Conservation (phyloP, 768 basidiomycete species). For the Amanita brunnescens region DNA sequence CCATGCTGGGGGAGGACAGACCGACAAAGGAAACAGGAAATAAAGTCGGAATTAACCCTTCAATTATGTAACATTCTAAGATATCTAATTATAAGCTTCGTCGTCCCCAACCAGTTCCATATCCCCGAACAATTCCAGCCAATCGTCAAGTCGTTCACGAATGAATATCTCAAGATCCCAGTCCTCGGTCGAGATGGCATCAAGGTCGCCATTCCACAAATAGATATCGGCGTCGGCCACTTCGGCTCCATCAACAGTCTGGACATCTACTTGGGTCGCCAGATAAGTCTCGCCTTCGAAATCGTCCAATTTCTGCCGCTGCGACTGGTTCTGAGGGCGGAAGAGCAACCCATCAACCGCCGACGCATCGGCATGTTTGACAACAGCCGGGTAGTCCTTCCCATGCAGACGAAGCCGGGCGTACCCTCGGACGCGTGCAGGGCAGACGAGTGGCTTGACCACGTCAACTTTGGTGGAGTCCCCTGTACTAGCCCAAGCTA, state of each 20-base stretch:
- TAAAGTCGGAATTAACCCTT: too few species aligned
- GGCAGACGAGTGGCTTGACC: conserved; percentile 9
- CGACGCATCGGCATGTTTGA: conserved; percentile 5
- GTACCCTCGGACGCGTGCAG: conserved; percentile 4
- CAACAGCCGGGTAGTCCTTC: conserved; percentile 11
- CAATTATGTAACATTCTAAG: too few species aligned
- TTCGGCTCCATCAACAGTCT: not conserved
- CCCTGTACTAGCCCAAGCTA: conserved; percentile 15
- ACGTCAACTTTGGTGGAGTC: conserved; percentile 12
- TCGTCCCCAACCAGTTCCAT: conserved; percentile 4
- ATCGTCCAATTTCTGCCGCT: conserved; percentile 14
- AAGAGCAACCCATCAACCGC: conserved; percentile 15
- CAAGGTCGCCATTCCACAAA: not conserved
- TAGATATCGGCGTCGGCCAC: not conserved
- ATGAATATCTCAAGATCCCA: conserved; percentile 1
- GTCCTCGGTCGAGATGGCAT: not conserved
- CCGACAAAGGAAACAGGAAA: too few species aligned
- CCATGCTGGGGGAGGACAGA: too few species aligned
- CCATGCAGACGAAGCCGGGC: conserved; percentile 10
- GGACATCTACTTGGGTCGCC: not conserved
- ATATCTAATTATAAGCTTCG: too few species aligned
- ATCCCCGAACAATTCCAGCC: not conserved
- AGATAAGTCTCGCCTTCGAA: conserved; percentile 16
- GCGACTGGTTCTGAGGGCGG: conserved; percentile 13
- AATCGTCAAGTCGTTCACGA: conserved; percentile 3